Conservation (phyloP, 2,329 filamentous ascomycete species). For the Sclerotinia nivalis region DNA sequence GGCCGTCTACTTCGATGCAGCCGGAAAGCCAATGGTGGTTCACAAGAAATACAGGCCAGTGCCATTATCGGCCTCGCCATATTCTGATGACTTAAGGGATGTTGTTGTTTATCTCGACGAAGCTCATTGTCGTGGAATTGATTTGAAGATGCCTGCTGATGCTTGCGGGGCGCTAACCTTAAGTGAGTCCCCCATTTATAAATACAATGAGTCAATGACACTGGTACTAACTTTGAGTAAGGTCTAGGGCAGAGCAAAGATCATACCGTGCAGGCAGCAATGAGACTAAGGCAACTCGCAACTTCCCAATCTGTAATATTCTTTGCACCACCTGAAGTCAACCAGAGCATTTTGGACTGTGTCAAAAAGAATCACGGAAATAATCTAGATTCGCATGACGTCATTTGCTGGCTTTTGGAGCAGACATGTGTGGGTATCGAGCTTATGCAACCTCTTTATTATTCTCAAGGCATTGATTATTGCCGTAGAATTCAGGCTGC, state of each 20-base stretch:
- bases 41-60: slow-evolving; percentile 29
- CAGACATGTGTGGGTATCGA: slow-evolving; percentile 63
- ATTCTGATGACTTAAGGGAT: slow-evolving; percentile 30
- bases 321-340: slow-evolving; percentile 39
- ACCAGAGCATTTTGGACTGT: slow-evolving; percentile 54
- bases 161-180: slow-evolving; percentile 34
- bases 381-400: slow-evolving; percentile 44
- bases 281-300: slow-evolving; percentile 62
- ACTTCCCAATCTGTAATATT: slow-evolving; percentile 40
- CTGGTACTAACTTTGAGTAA: neutral
- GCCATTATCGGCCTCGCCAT: slow-evolving; percentile 33
- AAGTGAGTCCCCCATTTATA: neutral
- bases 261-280: slow-evolving; percentile 64
- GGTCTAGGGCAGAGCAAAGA: slow-evolving; percentile 34
- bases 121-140: slow-evolving; percentile 36
- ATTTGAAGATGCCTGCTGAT: slow-evolving; percentile 31
- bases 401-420: slow-evolving; percentile 62
- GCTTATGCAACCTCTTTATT: slow-evolving; percentile 58
- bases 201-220: too few species aligned
- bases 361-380: slow-evolving; percentile 39
- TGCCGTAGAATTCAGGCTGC: slow-evolving; percentile 56
- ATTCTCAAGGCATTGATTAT: slow-evolving; percentile 61
- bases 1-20: slow-evolving; percentile 29
- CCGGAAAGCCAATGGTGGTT: slow-evolving; percentile 27
- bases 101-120: slow-evolving; percentile 37